Evolutionary conservation across 768 basidiomycete species (phyloP).

Genomic region (Tremella yokohamensis): DNA sequence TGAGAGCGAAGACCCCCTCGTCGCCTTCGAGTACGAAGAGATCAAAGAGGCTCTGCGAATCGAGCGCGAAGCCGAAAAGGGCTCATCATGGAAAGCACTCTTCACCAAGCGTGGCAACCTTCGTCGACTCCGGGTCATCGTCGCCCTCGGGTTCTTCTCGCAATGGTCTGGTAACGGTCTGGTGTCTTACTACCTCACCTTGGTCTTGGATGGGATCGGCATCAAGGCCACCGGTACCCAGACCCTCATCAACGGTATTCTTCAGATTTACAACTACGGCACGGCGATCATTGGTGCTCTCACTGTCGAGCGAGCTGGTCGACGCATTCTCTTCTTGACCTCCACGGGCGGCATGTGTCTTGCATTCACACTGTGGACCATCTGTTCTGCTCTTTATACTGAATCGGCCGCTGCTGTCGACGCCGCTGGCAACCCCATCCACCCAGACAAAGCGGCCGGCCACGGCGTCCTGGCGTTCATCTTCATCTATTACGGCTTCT

Average conservation of each 20-base stretch:
- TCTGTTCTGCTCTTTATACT: slow-evolving; percentile 33
- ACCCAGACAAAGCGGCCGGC: slow-evolving; percentile 18
- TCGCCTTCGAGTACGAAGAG: slow-evolving; percentile 53
- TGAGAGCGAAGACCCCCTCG: slow-evolving; percentile 57
- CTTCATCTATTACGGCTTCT: slow-evolving; percentile 43
- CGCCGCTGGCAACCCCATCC: slow-evolving; percentile 24
- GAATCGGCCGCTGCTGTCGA: slow-evolving; percentile 23
- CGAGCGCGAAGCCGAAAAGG: slow-evolving; percentile 59
- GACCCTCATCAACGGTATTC: slow-evolving; percentile 77
- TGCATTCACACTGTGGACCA: slow-evolving; percentile 46
- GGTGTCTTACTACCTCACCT: slow-evolving; percentile 72
- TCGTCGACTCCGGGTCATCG: slow-evolving; percentile 64
- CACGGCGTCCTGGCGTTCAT: slow-evolving; percentile 45
- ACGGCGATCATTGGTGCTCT: slow-evolving; percentile 60
- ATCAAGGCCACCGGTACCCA: slow-evolving; percentile 52
- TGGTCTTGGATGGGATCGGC: slow-evolving; percentile 58
- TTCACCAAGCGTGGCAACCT: slow-evolving; percentile 66
- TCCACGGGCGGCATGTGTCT: slow-evolving; percentile 67
- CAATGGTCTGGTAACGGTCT: slow-evolving; percentile 61
- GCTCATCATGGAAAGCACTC: slow-evolving; percentile 58
- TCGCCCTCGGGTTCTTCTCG: slow-evolving; percentile 66
- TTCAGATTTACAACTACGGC: slow-evolving; percentile 63
- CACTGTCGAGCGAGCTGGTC: slow-evolving; percentile 63
- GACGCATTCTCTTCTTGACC: slow-evolving; percentile 64
- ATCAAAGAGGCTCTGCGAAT: slow-evolving; percentile 66